Evolutionary conservation across 495 filamentous ascomycete genomes (phyloP), one percentile per base, ranked within the genome.

Genomic region (Podospora conica): DNA sequence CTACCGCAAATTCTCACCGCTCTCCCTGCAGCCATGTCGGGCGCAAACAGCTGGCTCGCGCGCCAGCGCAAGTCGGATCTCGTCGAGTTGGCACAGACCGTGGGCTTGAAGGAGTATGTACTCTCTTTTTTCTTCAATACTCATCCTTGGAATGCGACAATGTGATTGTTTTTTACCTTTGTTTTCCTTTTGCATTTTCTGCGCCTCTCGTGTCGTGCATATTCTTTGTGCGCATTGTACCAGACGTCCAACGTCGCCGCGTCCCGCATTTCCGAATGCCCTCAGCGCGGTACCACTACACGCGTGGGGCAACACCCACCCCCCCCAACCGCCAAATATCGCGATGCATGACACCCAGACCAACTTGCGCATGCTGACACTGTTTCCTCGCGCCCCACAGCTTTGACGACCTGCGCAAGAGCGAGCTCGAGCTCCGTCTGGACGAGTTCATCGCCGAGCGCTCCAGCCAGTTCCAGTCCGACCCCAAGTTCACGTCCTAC

Each of bases 51-150:
- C 69, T 98, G 89, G 88, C 83, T 97, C 70, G 85, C 88, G 69
- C 86, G 87, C 74, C 89, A 96, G 83, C 88, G 89, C 78, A 98
- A 97, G 80, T 80, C 80, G 65, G 91, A 94, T 66, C 85, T 98
- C 59, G 68, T 85, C 48, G 88, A 93, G 68, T 81, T 96, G 56
- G 91, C 91, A 58, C 81, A 90, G 55, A 77, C 85, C 33, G 87
- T 91, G 64, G 90, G 90, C 25, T 77, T 97, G 53, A 83, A 84
- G 71, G 85, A 89, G 92, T 94, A 84, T 69, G 86, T 63, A 9
- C 24, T n/a, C 2, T n/a, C n/a, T n/a, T 18, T 2, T 4, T 3
- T 11, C 29, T 33, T n/a, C n/a, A 33, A 33, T 6, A 33, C 3
- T 33, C 40, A 5, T 18, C 18, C 7, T 2, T 15, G 3, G 18